These are phyloP conservation scores for Lotmaria passim DNA, from an alignment of 208 protist genomes.

Conservation along the genomic window DNA sequence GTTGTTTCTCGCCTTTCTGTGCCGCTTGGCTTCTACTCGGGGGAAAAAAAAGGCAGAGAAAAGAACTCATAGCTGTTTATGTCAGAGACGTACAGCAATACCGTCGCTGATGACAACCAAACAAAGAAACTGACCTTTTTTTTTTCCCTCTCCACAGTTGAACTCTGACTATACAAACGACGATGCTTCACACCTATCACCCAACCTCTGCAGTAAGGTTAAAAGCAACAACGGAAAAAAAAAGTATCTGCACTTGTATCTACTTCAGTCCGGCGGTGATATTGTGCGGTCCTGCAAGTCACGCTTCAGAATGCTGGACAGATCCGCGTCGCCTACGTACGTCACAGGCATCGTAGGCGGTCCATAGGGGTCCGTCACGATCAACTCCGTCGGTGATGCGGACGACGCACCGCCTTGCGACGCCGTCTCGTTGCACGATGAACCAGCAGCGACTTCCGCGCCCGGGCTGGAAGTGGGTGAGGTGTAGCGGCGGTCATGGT, in stretches of 20 bases:
- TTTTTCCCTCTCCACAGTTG: no score
- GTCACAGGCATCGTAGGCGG: conserved; percentile 21
- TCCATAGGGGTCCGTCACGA: conserved; percentile 28
- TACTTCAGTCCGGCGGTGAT: conserved; percentile 14
- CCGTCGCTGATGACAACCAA: no score
- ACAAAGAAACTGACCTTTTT: no score
- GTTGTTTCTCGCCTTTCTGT: no score
- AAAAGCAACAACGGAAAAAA: neutral
- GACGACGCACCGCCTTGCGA: conserved; percentile 3
- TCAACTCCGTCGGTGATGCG: conserved; percentile 4
- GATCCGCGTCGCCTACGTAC: conserved; percentile 31
- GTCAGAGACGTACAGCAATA: no score
- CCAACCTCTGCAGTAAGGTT: neutral
- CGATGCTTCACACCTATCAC: neutral
- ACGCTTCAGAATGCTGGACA: conserved; percentile 35
- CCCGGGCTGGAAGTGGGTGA: conserved; percentile 8
- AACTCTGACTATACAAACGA: no score
- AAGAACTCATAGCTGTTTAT: no score
- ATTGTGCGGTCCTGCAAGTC: conserved; percentile 34
- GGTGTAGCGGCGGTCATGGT: conserved; percentile 19
- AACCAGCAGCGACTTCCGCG: neutral
- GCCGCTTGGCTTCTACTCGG: no score
- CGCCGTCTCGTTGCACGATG: neutral
- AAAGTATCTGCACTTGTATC: neutral
- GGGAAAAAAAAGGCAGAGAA: no score